phyloP scores from a whole-genome alignment of 2,329 filamentous ascomycete genomes.

The Monosporascus sp. region DNA sequence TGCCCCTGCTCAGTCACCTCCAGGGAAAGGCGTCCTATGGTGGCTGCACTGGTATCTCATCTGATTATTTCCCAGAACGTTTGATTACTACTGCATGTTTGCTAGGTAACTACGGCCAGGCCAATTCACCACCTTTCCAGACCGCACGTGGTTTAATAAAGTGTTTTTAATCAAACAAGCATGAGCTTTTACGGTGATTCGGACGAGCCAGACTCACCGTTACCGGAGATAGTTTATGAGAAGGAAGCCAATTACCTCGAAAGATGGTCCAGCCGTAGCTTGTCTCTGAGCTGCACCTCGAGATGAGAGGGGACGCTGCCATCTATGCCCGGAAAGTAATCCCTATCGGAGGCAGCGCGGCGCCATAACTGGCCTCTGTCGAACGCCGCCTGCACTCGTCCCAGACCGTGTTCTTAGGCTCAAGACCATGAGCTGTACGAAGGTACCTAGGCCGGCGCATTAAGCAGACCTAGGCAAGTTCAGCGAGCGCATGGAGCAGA shows the following conservation, averaged over 20 bases:
- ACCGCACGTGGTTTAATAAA: no score
- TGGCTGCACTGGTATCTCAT: no score
- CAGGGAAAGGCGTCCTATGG: no score
- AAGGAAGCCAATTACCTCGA: no score
- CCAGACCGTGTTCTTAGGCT: conserved; percentile 1
- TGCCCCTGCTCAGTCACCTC: no score
- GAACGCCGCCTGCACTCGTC: conserved; percentile 1
- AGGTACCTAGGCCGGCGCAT: not conserved
- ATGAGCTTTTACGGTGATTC: not conserved
- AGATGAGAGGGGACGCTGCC: not conserved
- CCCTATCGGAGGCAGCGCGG: not conserved
- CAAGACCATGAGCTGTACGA: not conserved
- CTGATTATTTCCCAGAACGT: no score
- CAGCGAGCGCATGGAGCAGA: not conserved
- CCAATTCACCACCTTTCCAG: no score
- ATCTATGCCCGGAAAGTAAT: no score
- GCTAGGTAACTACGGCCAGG: no score
- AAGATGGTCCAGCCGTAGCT: conserved; percentile 8
- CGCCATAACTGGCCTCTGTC: not conserved
- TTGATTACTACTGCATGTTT: no score
- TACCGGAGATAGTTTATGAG: not conserved
- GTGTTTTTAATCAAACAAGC: no score
- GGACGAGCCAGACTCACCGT: not conserved
- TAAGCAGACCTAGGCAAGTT: not conserved
- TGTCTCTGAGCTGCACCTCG: conserved; percentile 7